Percentiles rank a stretch among this genome's conserved stretches.
Evolutionary conservation across 2,329 filamentous ascomycete species (phyloP).

Genomic region (Fusarium graminum): DNA sequence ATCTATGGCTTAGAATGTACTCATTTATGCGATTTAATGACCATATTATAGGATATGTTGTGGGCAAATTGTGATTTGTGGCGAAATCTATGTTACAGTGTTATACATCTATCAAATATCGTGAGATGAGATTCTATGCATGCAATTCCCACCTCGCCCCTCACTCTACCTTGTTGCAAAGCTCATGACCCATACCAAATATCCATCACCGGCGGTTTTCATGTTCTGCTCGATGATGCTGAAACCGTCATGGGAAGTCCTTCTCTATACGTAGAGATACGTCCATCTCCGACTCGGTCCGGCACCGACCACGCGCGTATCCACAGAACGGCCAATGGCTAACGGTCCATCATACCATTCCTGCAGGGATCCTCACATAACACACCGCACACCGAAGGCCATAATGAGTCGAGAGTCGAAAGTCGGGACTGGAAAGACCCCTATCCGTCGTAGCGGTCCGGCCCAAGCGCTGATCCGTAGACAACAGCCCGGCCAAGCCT

Average conservation of each 20-base stretch:
- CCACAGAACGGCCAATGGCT: slow-evolving; percentile 26
- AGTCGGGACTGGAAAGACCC: not conserved
- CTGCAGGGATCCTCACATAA: slow-evolving; percentile 18
- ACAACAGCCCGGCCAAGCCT: slow-evolving; percentile 15
- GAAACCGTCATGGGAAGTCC: slow-evolving; percentile 16
- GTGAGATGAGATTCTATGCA: slow-evolving; percentile 46
- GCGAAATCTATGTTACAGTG: slow-evolving; percentile 12
- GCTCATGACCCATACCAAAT: slow-evolving; percentile 10
- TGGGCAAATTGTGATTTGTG: not conserved
- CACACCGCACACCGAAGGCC: slow-evolving; percentile 39
- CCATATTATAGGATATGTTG: slow-evolving; percentile 4
- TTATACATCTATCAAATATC: slow-evolving; percentile 26
- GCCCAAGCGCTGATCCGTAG: slow-evolving; percentile 24
- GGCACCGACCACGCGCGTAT: slow-evolving; percentile 30
- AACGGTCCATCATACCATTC: slow-evolving; percentile 26
- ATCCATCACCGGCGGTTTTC: slow-evolving; percentile 26
- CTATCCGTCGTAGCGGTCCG: slow-evolving; percentile 11
- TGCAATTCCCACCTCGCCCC: slow-evolving; percentile 7
- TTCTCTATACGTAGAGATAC: slow-evolving; percentile 10
- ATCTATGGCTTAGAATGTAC: slow-evolving; percentile 1
- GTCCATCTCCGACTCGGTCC: slow-evolving; percentile 25
- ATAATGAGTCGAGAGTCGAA: slow-evolving; percentile 10
- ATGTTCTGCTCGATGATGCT: slow-evolving; percentile 5
- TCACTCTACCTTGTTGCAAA: slow-evolving; percentile 19
- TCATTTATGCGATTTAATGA: not conserved